These are phyloP conservation scores for Geotrichum cucujoidarum DNA, from an alignment of 1,139 yeast species.

Conservation along the genomic window DNA sequence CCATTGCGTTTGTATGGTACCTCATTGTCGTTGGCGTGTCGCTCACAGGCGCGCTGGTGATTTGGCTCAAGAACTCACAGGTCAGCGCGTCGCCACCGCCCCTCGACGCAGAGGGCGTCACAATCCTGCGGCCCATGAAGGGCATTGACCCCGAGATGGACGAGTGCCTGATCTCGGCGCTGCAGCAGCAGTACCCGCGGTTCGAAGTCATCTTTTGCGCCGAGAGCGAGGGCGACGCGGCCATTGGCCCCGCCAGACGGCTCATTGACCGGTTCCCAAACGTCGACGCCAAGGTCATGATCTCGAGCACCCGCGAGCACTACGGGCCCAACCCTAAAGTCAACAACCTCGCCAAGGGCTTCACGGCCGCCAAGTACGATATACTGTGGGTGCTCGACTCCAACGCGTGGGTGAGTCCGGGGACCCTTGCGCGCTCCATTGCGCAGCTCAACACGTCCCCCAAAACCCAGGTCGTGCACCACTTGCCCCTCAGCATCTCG, in stretches of 20 bases:
- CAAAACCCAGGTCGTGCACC: constrained; percentile 67
- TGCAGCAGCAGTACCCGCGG: constrained; percentile 65
- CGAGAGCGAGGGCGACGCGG: constrained; percentile 59
- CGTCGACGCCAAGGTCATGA: constrained; percentile 54
- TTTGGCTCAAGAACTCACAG: constrained; percentile 4
- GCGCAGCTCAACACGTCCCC: constrained; percentile 37
- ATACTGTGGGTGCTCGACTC: constrained; percentile 85
- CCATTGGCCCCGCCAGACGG: constrained; percentile 51
- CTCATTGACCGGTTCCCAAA: constrained; percentile 53
- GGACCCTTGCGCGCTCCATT: constrained; percentile 64
- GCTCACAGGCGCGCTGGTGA: constrained; percentile 19
- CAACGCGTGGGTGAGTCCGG: constrained; percentile 73
- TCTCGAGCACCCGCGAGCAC: constrained; percentile 35
- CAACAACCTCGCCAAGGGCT: constrained; percentile 78
- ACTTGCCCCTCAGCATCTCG: constrained; percentile 62
- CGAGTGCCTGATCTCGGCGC: constrained; percentile 62
- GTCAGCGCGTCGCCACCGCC: not conserved
- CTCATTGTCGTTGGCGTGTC: constrained; percentile 22
- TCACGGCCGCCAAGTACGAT: constrained; percentile 60
- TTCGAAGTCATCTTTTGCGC: constrained; percentile 75
- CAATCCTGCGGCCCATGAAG: constrained; percentile 75
- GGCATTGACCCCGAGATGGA: constrained; percentile 77
- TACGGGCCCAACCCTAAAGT: constrained; percentile 90
- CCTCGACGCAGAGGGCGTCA: constrained; percentile 48
- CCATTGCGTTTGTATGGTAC: constrained; percentile 23